These are phyloP conservation scores for Petunia hybrid DNA, from an alignment of 305 asterid genomes.

Conservation along the genomic window DNA sequence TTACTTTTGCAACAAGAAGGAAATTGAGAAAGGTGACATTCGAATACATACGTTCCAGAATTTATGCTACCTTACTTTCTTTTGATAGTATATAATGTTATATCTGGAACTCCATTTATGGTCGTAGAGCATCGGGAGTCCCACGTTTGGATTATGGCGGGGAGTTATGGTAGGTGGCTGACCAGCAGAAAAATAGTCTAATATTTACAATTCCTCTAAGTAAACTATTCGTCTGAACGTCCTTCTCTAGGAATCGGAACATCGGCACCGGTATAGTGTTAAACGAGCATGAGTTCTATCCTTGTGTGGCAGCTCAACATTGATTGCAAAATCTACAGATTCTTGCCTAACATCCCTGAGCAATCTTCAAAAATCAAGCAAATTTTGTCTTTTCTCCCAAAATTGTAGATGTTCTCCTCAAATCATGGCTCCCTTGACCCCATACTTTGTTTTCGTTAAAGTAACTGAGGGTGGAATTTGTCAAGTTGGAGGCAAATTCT, in stretches of 20 bases:
- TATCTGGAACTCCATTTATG: not conserved
- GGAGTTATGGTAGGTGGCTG: not conserved
- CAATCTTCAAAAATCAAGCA: not conserved
- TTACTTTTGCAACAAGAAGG: not conserved
- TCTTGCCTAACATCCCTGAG: not conserved
- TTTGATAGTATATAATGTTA: not conserved
- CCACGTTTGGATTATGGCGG: not conserved
- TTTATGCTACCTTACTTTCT: not conserved
- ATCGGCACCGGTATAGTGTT: not conserved
- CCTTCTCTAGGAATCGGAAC: slow-evolving; percentile 3
- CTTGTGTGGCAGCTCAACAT: not conserved
- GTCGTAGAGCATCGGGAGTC: not conserved
- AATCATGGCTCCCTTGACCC: not conserved
- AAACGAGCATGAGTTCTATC: no score
- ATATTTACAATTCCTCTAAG: not conserved
- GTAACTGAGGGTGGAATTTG: not conserved
- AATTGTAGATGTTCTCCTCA: not conserved
- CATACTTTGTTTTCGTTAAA: not conserved
- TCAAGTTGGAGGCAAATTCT: not conserved
- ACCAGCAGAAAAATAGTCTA: not conserved
- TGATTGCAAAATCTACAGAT: not conserved
- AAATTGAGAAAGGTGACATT: slow-evolving; percentile 5
- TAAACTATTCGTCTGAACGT: not conserved
- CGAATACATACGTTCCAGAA: not conserved
- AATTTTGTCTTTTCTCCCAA: not conserved